Percentiles rank a stretch among this genome's conserved stretches.
Conservation (phyloP, 2,329 filamentous ascomycete genomes). For the Aureobasidium sp. region DNA sequence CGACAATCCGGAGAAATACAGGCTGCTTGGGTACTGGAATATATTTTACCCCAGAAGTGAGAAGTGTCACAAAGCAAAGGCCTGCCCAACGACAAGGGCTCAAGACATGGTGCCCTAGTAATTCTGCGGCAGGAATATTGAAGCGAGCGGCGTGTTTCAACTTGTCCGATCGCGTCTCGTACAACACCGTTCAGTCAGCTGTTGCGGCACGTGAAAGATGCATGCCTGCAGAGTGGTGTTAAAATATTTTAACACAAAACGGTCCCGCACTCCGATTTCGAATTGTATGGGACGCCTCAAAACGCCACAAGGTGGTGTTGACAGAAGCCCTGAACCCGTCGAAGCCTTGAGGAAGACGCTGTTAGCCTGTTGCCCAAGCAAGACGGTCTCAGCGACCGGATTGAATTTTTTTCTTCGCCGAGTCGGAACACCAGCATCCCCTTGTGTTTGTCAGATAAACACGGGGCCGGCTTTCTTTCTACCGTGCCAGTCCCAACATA, state of each 20-base stretch:
- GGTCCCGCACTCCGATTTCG: background rate
- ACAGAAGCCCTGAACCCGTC: background rate
- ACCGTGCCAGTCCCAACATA: constrained; percentile 3
- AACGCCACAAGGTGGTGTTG: background rate
- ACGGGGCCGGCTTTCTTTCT: background rate
- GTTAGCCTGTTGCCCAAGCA: background rate
- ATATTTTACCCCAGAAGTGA: background rate
- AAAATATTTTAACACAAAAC: constrained; percentile 8
- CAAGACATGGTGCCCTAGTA: background rate
- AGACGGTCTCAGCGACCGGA: background rate
- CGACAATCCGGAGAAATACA: background rate
- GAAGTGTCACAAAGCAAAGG: background rate
- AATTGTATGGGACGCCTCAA: constrained; percentile 4
- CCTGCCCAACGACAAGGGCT: background rate
- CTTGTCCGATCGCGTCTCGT: background rate
- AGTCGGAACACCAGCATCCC: background rate
- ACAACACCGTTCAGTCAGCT: background rate
- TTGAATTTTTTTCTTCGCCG: background rate
- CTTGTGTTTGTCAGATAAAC: background rate
- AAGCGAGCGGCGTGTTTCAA: background rate
- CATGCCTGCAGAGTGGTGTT: background rate
- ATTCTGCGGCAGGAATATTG: background rate
- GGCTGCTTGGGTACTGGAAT: background rate
- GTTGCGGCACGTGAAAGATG: background rate
- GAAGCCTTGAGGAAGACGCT: background rate